Conservation (phyloP, 2,329 filamentous ascomycete genomes). For the Thielaviopsis ethacetica region DNA sequence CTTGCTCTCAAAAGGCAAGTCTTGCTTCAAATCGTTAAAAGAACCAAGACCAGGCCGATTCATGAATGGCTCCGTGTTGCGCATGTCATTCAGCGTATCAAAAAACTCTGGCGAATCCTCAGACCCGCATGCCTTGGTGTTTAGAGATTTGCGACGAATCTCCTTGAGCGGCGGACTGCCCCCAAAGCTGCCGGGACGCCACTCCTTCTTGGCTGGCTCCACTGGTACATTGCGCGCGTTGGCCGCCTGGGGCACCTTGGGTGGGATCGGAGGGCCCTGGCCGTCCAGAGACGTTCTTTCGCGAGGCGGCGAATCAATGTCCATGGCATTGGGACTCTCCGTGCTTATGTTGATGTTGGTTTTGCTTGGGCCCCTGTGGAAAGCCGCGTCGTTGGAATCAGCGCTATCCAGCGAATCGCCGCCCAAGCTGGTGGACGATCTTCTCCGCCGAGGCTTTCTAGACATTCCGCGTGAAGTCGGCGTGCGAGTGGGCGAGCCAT, state of each 20-base stretch:
- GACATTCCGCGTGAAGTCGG: constrained; percentile 2
- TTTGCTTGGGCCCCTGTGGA: not conserved
- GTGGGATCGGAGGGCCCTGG: constrained; percentile 12
- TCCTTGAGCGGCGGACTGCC: not conserved
- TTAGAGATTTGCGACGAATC: constrained; percentile 4
- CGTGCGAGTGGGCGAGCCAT: constrained; percentile 7
- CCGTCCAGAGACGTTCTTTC: constrained; percentile 15
- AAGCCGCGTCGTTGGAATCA: not conserved
- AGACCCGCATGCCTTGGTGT: constrained; percentile 23
- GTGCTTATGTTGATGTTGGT: constrained; percentile 11
- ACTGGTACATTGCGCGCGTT: constrained; percentile 37
- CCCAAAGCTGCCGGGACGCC: constrained; percentile 34
- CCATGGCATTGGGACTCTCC: constrained; percentile 44
- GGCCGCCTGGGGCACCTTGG: constrained; percentile 9
- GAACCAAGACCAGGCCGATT: constrained; percentile 35
- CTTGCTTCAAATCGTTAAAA: constrained; percentile 37
- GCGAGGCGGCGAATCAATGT: constrained; percentile 39
- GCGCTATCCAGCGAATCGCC: constrained; percentile 1
- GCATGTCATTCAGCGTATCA: constrained; percentile 37
- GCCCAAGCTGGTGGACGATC: constrained; percentile 1
- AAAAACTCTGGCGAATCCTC: constrained; percentile 40
- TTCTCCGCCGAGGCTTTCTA: not conserved
- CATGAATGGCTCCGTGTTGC: constrained; percentile 38
- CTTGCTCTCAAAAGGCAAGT: constrained; percentile 39
- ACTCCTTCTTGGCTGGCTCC: constrained; percentile 42